Conservation (phyloP, 306 rosid species). For the Dryas octopetala region DNA sequence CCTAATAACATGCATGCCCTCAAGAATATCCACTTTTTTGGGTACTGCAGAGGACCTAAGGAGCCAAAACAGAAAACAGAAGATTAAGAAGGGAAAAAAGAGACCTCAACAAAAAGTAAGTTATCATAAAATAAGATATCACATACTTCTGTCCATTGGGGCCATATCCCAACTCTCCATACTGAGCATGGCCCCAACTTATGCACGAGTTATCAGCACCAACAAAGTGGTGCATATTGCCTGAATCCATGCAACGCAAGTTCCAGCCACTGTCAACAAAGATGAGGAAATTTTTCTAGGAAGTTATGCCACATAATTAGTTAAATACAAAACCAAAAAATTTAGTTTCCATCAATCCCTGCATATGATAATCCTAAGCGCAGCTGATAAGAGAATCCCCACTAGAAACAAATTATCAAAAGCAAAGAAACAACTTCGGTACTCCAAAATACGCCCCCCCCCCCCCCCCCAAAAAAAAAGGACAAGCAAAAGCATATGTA, state of each 20-base stretch:
- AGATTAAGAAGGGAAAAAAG: background rate
- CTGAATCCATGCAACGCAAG: slow-evolving; percentile 97
- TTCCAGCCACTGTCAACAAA: slow-evolving; percentile 78
- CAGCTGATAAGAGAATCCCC: background rate
- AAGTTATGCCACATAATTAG: slow-evolving; percentile 17
- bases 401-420: background rate
- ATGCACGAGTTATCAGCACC: slow-evolving; percentile 98
- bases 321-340: background rate
- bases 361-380: background rate
- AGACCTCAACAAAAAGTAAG: background rate
- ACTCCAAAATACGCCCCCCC: background rate
- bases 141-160: slow-evolving; percentile 92
- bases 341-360: background rate
- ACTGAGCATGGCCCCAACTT: slow-evolving; percentile 97
- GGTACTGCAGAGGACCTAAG: slow-evolving; percentile 90
- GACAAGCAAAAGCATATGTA: background rate
- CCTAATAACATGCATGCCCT: slow-evolving; percentile 91
- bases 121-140: background rate
- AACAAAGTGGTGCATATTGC: slow-evolving; percentile 91
- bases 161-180: slow-evolving; percentile 98
- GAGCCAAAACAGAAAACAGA: slow-evolving; percentile 9
- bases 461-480: background rate
- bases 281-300: slow-evolving; percentile 7
- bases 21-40: slow-evolving; percentile 90
- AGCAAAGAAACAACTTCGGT: background rate